Evolutionary conservation across 768 basidiomycete genomes (phyloP).

Genomic region (Mycena sanguinolenta): DNA sequence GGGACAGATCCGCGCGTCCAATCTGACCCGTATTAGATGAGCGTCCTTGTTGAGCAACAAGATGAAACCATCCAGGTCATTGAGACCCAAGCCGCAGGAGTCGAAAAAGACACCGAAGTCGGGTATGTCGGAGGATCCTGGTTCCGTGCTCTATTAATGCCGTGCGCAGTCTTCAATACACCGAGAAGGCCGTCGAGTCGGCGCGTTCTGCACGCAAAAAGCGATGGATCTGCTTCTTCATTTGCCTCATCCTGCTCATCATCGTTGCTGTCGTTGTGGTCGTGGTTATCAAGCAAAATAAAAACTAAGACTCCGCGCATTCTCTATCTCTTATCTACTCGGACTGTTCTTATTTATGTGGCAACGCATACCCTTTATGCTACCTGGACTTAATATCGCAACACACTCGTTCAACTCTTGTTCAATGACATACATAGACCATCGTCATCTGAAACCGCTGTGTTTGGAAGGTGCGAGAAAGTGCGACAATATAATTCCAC

Average conservation of each 20-base stretch:
- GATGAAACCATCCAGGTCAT: conserved; percentile 89
- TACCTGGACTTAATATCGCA: conserved; percentile 18
- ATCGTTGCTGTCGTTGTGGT: conserved; percentile 75
- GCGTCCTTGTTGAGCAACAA: conserved; percentile 94
- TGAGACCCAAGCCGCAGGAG: conserved; percentile 79
- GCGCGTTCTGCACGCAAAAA: conserved; percentile 93
- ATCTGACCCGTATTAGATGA: conserved; percentile 72
- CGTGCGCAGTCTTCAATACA: conserved; percentile 76
- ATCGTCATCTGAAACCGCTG: not conserved
- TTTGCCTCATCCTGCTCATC: conserved; percentile 74
- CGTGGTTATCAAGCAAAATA: conserved; percentile 60
- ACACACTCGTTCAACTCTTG: too few species aligned
- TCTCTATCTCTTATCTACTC: conserved; percentile 11
- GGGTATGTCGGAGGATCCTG: conserved; percentile 66
- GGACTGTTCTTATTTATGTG: conserved; percentile 30
- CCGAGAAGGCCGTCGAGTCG: conserved; percentile 87
- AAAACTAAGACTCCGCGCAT: conserved; percentile 27
- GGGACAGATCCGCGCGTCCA: not conserved
- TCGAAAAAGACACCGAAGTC: conserved; percentile 87
- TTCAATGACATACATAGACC: conserved; percentile 3
- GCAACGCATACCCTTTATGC: conserved; percentile 15
- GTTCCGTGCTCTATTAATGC: not conserved
- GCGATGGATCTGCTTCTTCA: conserved; percentile 96
- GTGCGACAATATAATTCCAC: too few species aligned
- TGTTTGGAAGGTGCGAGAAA: too few species aligned